Percentiles rank a stretch among this genome's conserved stretches.
These are phyloP conservation scores for Coprinopsis strossmayeri DNA, from an alignment of 768 basidiomycete genomes.

Conservation along the genomic window DNA sequence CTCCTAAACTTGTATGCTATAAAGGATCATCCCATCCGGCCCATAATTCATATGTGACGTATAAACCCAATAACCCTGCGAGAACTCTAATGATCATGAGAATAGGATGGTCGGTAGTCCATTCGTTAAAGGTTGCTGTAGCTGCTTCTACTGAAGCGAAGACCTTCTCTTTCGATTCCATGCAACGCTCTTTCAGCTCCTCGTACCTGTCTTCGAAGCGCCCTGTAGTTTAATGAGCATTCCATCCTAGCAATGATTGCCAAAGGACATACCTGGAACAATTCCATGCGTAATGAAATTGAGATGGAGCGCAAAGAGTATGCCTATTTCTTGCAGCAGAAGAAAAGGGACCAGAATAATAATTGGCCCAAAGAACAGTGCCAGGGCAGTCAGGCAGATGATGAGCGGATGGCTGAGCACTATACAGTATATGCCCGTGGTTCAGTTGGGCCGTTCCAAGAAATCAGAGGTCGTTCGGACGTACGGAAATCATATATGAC, in stretches of 20 bases:
- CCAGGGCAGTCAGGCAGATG: constrained; percentile 28
- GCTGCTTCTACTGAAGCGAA: constrained; percentile 31
- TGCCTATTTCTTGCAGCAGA: constrained; percentile 11
- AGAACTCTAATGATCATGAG: constrained; percentile 27
- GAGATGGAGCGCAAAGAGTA: constrained; percentile 19
- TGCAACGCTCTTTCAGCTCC: constrained; percentile 23
- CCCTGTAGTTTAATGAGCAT: constrained; percentile 13
- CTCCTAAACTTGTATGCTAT: background rate
- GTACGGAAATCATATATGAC: background rate
- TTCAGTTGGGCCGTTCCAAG: background rate
- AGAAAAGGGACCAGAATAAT: constrained; percentile 22
- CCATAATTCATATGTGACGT: constrained; percentile 25
- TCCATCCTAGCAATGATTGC: background rate
- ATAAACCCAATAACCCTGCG: constrained; percentile 22
- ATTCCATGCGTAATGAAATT: constrained; percentile 31
- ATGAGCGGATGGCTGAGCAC: constrained; percentile 23
- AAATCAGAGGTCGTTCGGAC: background rate
- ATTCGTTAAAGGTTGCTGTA: constrained; percentile 30
- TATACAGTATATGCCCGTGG: background rate
- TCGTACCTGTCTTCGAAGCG: constrained; percentile 26
- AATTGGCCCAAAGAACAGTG: constrained; percentile 36
- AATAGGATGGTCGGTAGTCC: constrained; percentile 28
- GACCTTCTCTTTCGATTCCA: constrained; percentile 28
- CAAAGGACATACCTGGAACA: constrained; percentile 20
- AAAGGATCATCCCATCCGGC: constrained; percentile 14